Evolutionary conservation across 331 rosid genomes (phyloP), one percentile per base, ranked within the genome.

Genomic region (Cydonia oblonga): DNA sequence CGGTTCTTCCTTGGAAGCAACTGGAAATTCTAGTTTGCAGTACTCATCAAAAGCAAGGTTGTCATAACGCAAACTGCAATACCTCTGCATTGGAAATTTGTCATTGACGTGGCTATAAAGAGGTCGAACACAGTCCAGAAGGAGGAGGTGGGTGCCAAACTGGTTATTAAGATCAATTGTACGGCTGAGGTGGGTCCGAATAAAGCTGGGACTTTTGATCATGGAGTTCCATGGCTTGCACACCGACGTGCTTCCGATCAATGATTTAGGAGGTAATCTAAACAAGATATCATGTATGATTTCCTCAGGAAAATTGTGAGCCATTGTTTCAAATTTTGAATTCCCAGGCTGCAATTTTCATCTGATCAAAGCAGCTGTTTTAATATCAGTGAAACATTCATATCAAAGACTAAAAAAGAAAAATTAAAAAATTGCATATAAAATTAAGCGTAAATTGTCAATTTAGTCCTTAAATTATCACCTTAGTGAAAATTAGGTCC

Each of bases 211-310:
- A 29, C 24, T 11, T n/a, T 18, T 38, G 61, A 82, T 75, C 54
- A 70, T 54, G 1, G 71, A 58, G 8, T 35, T 71, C 86, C 86
- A 82, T 13, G 75, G 25, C 9, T 78, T 75, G 78, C 44, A 78
- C 4, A 82, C 80, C 0, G 12, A 4, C 30, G 60, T 74, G 73
- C 26, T 78, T 61, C 28, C 66, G 13, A 82, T 19, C 2, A 78
- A 64, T 52, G 66, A 49, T 19, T 78, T 75, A 9, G 22, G 5
- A 18, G 80, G 75, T 15, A 78, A 66, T 16, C 75, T 28, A 3
- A 8, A 56, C 2, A 78, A 80, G 24, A 78, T 82, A 29, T 70
- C 74, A 3, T 8, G 20, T 23, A 74, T 0, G 19, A 82, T 66
- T 24, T 66, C 82, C 14, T 26, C 2, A 2, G 85, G 85, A 74